Base-by-base conservation (phyloP, 495 filamentous ascomycete genomes). In the Podospora tetraspora region DNA sequence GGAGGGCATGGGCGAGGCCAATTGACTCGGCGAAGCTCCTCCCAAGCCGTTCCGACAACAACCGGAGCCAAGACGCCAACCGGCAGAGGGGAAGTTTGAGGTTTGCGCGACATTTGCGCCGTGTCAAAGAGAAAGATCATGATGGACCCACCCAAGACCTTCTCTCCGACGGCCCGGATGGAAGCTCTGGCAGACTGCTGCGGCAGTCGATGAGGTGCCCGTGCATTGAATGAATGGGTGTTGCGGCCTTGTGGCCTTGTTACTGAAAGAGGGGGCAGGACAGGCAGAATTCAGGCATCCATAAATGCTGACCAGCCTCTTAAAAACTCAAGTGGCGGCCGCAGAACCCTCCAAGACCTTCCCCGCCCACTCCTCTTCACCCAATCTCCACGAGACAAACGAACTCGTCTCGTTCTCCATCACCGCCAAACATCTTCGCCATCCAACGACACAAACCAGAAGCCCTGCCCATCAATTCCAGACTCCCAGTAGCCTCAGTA, bases 401-500 rank as follows among this genome's bases (percentile, higher is more conserved):
- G 23, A 60, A 60, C 23, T n/a, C 59, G 27, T 60, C 59, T 60
- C 59, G 23, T 60, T 29, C 34, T 59, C 57, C 56, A 61, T 32
- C 62, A 34, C 58, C 30, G 23, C 16, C 43, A 64, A 43, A 43
- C 16, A 24, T 52, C 30, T 21, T 25, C 30, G 22, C 59, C 60
- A 66, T 57, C 30, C n/a, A 30, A 25, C 63, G 56, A 67, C 25
- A 32, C 62, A 65, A 61, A 56, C 22, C 52, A 24, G 32, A 61
- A 32, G 43, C 57, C 22, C 43, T 24, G 11, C 32, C 16, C 69
- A 71, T 68, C 66, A 68, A 68, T 67, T 65, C 21, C 66, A 65
- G 61, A 62, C 62, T 68, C 5, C 62, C 66, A 71, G 69, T 71
- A 71, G 66, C 62, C 65, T 59, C 58, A 61, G 66, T 71, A 68